These are phyloP conservation scores for Sphaerobolus stellatus DNA, from an alignment of 1,284 basidiomycete species.

Conservation along the genomic window DNA sequence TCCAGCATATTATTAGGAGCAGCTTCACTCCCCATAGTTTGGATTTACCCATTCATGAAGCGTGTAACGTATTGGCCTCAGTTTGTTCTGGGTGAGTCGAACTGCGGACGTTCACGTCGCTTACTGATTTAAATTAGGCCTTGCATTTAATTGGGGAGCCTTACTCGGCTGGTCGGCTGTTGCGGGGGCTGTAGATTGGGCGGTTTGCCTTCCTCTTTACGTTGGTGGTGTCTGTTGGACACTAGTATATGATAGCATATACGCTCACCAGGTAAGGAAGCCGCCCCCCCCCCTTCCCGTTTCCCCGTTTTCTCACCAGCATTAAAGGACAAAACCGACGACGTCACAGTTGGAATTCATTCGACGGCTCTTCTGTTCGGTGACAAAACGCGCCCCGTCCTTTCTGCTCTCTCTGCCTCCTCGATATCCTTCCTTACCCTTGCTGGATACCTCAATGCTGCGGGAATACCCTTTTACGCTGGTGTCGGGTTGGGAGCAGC, in stretches of 20 bases:
- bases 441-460: slow-evolving; percentile 77
- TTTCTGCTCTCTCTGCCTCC: slow-evolving; percentile 71
- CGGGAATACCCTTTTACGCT: slow-evolving; percentile 78
- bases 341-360: slow-evolving; percentile 85
- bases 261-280: slow-evolving; percentile 85
- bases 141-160: slow-evolving; percentile 98
- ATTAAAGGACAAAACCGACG: slow-evolving; percentile 87
- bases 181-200: slow-evolving; percentile 80
- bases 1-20: slow-evolving; percentile 89
- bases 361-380: slow-evolving; percentile 94
- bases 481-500: slow-evolving; percentile 72
- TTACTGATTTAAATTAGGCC: slow-evolving; percentile 46
- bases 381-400: slow-evolving; percentile 71
- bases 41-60: slow-evolving; percentile 97
- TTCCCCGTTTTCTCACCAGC: background rate
- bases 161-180: slow-evolving; percentile 96
- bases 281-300: background rate
- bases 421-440: slow-evolving; percentile 76
- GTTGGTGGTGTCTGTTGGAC: slow-evolving; percentile 91
- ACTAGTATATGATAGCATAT: slow-evolving; percentile 96
- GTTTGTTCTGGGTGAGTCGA: slow-evolving; percentile 77
- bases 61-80: slow-evolving; percentile 97
- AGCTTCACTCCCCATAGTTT: slow-evolving; percentile 84
- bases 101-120: background rate
- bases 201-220: slow-evolving; percentile 84